These are phyloP conservation scores for Volvox carteri DNA, from an alignment of 163 green algal species.

Conservation along the genomic window DNA sequence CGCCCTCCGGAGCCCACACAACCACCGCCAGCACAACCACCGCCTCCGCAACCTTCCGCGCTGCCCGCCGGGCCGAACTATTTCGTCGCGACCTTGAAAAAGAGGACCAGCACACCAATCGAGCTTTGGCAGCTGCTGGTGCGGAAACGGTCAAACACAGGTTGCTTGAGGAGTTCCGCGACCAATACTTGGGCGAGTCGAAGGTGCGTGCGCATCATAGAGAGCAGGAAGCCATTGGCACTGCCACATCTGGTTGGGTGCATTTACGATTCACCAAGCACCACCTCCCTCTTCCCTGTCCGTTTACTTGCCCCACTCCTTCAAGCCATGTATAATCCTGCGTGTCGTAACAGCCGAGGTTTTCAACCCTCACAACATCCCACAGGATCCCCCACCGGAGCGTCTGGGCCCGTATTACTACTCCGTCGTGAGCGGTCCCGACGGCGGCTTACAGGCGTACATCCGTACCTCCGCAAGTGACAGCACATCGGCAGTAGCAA, in stretches of 20 bases:
- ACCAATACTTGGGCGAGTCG: not conserved
- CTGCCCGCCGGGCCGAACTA: not conserved
- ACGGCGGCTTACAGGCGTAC: slow-evolving; percentile 32
- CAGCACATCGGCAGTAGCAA: no score
- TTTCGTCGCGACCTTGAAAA: slow-evolving; percentile 16
- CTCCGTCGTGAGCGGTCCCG: not conserved
- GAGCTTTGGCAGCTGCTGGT: not conserved
- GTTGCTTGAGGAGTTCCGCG: slow-evolving; percentile 38
- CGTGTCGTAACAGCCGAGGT: no score
- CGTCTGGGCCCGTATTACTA: slow-evolving; percentile 24
- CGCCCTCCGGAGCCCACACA: not conserved
- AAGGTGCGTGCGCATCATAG: slow-evolving; percentile 25
- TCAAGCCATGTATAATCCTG: no score
- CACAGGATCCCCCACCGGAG: slow-evolving; percentile 23
- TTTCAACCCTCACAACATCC: no score
- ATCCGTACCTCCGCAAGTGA: not conserved
- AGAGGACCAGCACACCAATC: slow-evolving; percentile 28
- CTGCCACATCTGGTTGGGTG: no score
- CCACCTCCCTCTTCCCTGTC: no score
- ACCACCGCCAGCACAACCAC: not conserved
- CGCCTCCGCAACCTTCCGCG: not conserved
- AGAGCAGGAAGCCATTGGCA: no score
- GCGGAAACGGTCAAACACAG: not conserved
- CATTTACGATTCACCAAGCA: no score
- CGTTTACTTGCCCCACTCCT: no score